These are phyloP conservation scores for Parietichytrium sp. DNA, from an alignment of 108 stramenopile genomes.

Conservation along the genomic window DNA sequence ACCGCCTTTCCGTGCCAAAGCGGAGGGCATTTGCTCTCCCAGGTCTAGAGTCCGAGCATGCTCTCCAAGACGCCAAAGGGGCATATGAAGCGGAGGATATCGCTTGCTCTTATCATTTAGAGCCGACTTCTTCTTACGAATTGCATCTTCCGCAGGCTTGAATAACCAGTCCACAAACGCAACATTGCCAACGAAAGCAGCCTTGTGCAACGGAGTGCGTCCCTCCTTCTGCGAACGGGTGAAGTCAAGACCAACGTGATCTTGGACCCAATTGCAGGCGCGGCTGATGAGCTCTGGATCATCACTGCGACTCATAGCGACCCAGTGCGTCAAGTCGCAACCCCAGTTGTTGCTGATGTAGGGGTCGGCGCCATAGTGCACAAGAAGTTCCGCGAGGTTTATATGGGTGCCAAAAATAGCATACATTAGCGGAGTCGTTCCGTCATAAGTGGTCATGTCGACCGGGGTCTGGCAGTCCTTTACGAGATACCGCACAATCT, in stretches of 20 bases:
- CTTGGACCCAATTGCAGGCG: background rate
- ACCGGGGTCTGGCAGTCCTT: background rate
- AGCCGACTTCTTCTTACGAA: no score
- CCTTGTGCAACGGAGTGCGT: slow-evolving; percentile 4
- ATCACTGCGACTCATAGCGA: slow-evolving; percentile 10
- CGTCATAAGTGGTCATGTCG: background rate
- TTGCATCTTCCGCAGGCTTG: background rate
- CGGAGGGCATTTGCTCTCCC: no score
- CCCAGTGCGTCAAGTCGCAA: background rate
- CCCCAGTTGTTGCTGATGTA: background rate
- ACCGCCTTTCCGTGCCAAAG: no score
- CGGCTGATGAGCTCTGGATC: background rate
- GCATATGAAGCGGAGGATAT: no score
- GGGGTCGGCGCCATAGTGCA: slow-evolving; percentile 14
- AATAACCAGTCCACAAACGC: background rate
- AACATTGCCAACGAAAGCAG: background rate
- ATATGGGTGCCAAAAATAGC: background rate
- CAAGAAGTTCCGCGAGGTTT: background rate
- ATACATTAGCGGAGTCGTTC: slow-evolving; percentile 21
- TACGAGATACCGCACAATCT: background rate
- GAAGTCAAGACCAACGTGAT: background rate
- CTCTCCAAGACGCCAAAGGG: no score
- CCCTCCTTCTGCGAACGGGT: background rate
- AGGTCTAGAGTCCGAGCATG: no score
- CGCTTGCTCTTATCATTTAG: no score